Conservation (phyloP, 2,329 filamentous ascomycete species). For the Botrytis sinoallii region DNA sequence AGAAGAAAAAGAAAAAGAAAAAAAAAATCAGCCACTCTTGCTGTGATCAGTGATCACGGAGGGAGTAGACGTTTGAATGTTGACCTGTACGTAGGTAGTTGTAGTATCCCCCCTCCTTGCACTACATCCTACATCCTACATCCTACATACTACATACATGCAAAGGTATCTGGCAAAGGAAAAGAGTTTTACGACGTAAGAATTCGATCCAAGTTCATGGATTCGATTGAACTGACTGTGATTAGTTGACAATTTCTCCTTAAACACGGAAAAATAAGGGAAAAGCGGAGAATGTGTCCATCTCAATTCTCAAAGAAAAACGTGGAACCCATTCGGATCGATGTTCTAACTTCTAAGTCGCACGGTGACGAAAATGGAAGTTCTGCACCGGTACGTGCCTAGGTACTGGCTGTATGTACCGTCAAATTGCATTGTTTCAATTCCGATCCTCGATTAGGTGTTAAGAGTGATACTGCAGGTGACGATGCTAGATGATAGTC, state of each 20-base stretch:
- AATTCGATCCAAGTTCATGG: neutral
- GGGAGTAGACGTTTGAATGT: neutral
- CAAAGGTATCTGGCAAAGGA: neutral
- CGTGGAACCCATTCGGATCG: constrained; percentile 4
- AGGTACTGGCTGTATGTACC: neutral
- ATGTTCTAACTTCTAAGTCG: neutral
- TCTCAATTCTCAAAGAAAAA: neutral
- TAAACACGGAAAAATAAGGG: neutral
- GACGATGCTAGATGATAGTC: neutral
- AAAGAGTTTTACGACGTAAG: neutral
- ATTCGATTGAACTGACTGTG: neutral
- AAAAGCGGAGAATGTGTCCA: neutral
- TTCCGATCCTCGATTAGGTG: neutral
- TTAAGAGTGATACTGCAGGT: neutral
- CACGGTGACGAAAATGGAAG: neutral
- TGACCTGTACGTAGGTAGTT: neutral
- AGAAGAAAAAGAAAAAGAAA: neutral
- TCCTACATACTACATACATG: neutral
- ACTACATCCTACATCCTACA: neutral
- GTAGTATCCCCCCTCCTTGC: neutral
- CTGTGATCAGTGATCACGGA: neutral
- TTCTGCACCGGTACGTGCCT: neutral
- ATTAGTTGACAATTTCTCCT: neutral
- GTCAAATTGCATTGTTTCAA: neutral
- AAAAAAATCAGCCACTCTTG: neutral